These are phyloP conservation scores for Tylopilus subfusipes DNA, from an alignment of 768 basidiomycete species.

Conservation along the genomic window DNA sequence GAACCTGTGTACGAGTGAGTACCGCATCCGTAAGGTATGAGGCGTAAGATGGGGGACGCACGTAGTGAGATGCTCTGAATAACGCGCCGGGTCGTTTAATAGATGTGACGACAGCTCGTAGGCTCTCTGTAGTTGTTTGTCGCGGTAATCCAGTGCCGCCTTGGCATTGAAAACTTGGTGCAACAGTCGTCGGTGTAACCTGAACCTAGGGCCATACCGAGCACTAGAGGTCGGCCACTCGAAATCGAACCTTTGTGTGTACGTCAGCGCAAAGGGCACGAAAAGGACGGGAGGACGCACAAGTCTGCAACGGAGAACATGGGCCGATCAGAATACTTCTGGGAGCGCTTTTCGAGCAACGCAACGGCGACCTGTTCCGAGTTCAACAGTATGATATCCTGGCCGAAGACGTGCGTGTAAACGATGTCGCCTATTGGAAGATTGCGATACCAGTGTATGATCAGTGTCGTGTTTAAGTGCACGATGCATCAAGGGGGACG, in stretches of 20 bases:
- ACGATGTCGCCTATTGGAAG: too few relatives aligned
- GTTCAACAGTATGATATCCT: slow-evolving; percentile 50
- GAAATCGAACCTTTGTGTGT: slow-evolving; percentile 14
- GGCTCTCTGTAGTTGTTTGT: slow-evolving; percentile 11
- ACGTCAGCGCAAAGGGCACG: not conserved
- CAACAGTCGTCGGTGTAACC: slow-evolving; percentile 21
- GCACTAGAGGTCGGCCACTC: slow-evolving; percentile 10
- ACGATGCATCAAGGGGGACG: not conserved
- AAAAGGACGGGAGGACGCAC: not conserved
- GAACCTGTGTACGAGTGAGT: not conserved
- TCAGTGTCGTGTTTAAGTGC: not conserved
- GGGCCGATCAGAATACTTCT: slow-evolving; percentile 43
- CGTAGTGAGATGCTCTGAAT: slow-evolving; percentile 10
- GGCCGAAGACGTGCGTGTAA: slow-evolving; percentile 33
- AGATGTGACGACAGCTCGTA: slow-evolving; percentile 9
- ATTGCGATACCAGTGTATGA: too few relatives aligned
- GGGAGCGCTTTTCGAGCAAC: slow-evolving; percentile 49
- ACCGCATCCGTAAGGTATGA: not conserved
- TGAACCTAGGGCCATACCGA: slow-evolving; percentile 22
- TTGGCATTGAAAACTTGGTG: slow-evolving; percentile 17
- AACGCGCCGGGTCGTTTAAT: slow-evolving; percentile 7
- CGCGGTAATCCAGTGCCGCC: slow-evolving; percentile 11
- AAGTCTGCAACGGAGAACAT: not conserved
- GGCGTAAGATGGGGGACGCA: not conserved
- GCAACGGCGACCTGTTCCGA: slow-evolving; percentile 40